Evolutionary conservation across 2,329 filamentous ascomycete species (phyloP), one percentile per base, ranked within the genome.

Genomic region (Microsporum canis): DNA sequence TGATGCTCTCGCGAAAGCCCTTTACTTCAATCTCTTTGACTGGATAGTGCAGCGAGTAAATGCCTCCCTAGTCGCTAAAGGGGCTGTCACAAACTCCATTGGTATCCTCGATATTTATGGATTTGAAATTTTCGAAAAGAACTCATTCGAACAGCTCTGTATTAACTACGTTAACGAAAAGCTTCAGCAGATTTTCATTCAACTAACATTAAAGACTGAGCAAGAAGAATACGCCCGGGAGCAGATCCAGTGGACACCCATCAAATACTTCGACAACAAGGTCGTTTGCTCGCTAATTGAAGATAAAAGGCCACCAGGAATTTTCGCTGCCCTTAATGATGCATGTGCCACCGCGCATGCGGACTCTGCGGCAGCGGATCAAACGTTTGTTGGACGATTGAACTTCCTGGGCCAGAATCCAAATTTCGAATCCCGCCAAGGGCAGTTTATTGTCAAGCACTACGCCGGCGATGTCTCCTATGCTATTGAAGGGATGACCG

Each of bases 111-210:
- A 99, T 80, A 99, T 99, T 67, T 99, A 99, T 73, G 94, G 94
- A 1, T 99, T 99, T 70, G 94, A 99, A 72, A 99, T 99, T 67
- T 99, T 99, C 67, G 94, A 99, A 73, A 94, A 92, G 78, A 99
- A 99, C 78, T 96, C 89, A 66, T 99, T 99, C 70, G 94, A 99
- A 74, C 94, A 99, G 76, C 84, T 99, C 5, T 99, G 94, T 77
- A 99, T 99, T 81, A 99, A 99, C 79, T 99, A 97, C 71, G 95
- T 97, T 71, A 99, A 99, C 75, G 94, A 99, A 77, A 99, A 99
- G 76, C 79, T 99, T 62, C 94, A 99, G 76, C 94, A 99, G 71
- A 97, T 99, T 69, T 99, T 99, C 72, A 99, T 99, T 67, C 94
- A 99, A 75, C 80, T 99, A 68, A 99, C 94, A 0, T 76, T 99